These are phyloP conservation scores for Diaporthe citri DNA, from an alignment of 2,329 filamentous ascomycete species.

Conservation along the genomic window DNA sequence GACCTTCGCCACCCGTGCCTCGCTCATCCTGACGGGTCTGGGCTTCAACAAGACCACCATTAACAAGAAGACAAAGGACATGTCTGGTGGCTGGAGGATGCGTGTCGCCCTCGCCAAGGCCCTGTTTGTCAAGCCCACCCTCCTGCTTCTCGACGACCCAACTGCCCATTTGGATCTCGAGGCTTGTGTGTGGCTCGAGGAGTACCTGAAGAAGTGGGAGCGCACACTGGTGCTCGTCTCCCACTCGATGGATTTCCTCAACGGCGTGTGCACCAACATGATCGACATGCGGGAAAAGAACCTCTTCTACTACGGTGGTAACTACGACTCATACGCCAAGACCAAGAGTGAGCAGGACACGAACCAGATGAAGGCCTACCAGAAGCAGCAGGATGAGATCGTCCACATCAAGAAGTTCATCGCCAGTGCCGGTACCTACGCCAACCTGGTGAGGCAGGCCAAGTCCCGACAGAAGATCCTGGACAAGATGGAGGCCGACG, in stretches of 20 bases:
- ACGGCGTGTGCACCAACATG: constrained; percentile 98
- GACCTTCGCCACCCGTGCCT: constrained; percentile 95
- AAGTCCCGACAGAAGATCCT: constrained; percentile 99
- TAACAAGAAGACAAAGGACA: constrained; percentile 99
- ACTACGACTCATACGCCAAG: constrained; percentile 99
- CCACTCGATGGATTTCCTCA: constrained; percentile 98
- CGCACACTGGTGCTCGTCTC: constrained; percentile 96
- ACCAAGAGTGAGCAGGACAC: constrained; percentile 92
- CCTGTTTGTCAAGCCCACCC: constrained; percentile 96
- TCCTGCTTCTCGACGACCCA: constrained; percentile 96
- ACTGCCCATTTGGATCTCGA: constrained; percentile 99
- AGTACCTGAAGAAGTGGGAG: constrained; percentile 99
- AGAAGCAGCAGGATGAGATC: constrained; percentile 99
- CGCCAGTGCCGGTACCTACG: constrained; percentile 98
- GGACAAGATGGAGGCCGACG: constrained; percentile 99
- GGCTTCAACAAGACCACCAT: constrained; percentile 99
- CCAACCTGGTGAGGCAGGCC: constrained; percentile 98
- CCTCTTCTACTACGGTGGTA: constrained; percentile 98
- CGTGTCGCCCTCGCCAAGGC: constrained; percentile 97
- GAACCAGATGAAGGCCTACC: constrained; percentile 99
- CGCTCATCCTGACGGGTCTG: constrained; percentile 96
- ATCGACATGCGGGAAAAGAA: constrained; percentile 94
- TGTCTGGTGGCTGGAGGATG: constrained; percentile 99
- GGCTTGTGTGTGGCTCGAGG: constrained; percentile 99
- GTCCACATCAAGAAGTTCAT: constrained; percentile 99